A percentile compares a stretch with the other conserved stretches of the same genome.
phyloP scores from a whole-genome alignment of 305 asterid species.

The Solanum chacoense region DNA sequence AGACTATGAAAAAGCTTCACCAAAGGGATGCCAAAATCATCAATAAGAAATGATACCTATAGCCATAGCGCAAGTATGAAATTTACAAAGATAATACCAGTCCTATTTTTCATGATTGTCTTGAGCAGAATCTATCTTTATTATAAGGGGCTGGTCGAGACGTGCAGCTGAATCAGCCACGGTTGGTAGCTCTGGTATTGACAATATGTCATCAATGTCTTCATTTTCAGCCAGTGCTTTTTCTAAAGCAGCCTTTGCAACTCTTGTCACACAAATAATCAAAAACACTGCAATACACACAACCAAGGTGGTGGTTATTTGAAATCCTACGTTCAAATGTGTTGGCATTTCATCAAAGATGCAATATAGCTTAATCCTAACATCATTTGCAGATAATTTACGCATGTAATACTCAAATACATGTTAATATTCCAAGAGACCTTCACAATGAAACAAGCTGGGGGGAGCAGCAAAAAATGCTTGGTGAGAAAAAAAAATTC shows the following conservation, averaged over 20 bases:
- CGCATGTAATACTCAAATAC: neutral
- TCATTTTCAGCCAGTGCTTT: constrained; percentile 85
- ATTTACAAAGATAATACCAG: constrained; percentile 10
- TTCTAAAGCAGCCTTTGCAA: constrained; percentile 80
- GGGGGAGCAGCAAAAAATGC: neutral
- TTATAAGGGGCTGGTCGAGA: constrained; percentile 22
- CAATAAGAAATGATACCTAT: neutral
- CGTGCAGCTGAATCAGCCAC: constrained; percentile 8
- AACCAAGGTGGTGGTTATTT: neutral
- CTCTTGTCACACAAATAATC: constrained; percentile 57
- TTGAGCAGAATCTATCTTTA: constrained; percentile 19
- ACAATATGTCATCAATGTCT: constrained; percentile 28
- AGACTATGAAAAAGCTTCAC: constrained; percentile 11
- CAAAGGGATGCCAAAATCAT: constrained; percentile 4
- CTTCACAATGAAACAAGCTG: neutral
- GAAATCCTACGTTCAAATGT: neutral
- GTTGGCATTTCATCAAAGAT: neutral
- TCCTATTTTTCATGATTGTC: constrained; percentile 19
- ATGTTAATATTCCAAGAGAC: neutral
- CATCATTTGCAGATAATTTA: neutral
- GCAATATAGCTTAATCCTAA: neutral
- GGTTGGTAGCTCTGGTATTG: constrained; percentile 7
- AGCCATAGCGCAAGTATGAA: neutral
- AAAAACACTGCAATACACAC: constrained; percentile 40
- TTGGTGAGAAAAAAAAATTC: neutral